Evolutionary conservation across 768 basidiomycete species (phyloP).

Genomic region (Termitomyces sp.): DNA sequence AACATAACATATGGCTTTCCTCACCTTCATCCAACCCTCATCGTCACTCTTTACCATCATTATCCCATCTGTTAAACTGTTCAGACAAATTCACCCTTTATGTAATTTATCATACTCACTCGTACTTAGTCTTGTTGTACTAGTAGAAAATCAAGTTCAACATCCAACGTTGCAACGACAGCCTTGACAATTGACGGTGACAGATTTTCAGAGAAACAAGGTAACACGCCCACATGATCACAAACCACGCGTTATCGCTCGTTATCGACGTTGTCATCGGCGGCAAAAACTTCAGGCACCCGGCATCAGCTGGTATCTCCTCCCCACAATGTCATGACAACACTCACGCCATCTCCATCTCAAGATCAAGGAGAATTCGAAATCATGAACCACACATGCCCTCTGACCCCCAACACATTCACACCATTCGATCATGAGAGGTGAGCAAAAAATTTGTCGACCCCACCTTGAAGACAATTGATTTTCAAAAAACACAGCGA

Average conservation of each 20-base stretch:
- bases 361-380: slow-evolving; percentile 2
- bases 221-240: neutral
- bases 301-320: too few relatives aligned
- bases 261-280: too few relatives aligned
- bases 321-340: slow-evolving; percentile 8
- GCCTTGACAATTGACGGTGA: too few relatives aligned
- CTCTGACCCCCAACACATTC: neutral
- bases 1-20: neutral
- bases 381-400: neutral
- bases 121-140: neutral
- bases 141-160: too few relatives aligned
- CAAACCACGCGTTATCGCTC: neutral
- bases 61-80: too few relatives aligned
- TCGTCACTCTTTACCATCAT: too few relatives aligned
- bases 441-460: neutral
- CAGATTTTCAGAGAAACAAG: too few relatives aligned
- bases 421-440: slow-evolving; percentile 5
- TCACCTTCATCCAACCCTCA: neutral
- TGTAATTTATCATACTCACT: neutral
- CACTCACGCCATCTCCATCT: neutral
- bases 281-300: too few relatives aligned
- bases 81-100: neutral
- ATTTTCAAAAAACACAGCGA: neutral
- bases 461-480: neutral
- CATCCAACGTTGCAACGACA: too few relatives aligned